phyloP scores from a whole-genome alignment of 2,329 filamentous ascomycete species.

The Fusarium sp. region DNA sequence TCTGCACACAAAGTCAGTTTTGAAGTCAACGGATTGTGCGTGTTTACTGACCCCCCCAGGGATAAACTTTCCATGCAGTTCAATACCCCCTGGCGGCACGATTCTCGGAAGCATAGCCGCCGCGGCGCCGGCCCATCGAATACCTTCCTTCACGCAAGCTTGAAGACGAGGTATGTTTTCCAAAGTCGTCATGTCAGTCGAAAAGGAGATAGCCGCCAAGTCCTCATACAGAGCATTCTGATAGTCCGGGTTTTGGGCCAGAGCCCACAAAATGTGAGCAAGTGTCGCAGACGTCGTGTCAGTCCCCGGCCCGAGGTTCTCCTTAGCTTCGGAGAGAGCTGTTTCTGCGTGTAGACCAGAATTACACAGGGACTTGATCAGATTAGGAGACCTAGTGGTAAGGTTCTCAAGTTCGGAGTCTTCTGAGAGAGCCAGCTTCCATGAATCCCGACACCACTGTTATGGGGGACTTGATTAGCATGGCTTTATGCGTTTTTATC shows the following conservation, averaged over 20 bases:
- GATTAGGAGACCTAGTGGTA: slow-evolving; percentile 8
- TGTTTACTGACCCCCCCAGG: slow-evolving; percentile 28
- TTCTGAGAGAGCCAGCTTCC: background rate
- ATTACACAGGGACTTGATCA: slow-evolving; percentile 34
- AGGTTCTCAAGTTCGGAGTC: background rate
- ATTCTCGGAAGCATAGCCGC: slow-evolving; percentile 43
- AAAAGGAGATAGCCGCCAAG: slow-evolving; percentile 29
- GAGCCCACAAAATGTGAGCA: slow-evolving; percentile 45
- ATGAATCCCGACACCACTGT: slow-evolving; percentile 12
- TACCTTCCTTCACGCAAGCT: slow-evolving; percentile 43
- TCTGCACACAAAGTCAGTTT: slow-evolving; percentile 12
- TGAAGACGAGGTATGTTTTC: slow-evolving; percentile 36
- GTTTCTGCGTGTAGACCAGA: slow-evolving; percentile 37
- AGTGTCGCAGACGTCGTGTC: slow-evolving; percentile 46
- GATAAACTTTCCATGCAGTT: slow-evolving; percentile 36
- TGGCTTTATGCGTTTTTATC: background rate
- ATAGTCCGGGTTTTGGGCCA: slow-evolving; percentile 38
- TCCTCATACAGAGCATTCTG: slow-evolving; percentile 39
- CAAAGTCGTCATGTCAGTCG: slow-evolving; percentile 36
- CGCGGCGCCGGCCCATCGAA: slow-evolving; percentile 42
- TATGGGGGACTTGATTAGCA: background rate
- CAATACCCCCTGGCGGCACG: slow-evolving; percentile 35
- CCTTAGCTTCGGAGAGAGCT: slow-evolving; percentile 43
- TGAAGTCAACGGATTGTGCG: background rate
- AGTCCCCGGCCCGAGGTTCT: slow-evolving; percentile 46